These are phyloP conservation scores for Plectosphaerella sp. DNA, from an alignment of 2,329 filamentous ascomycete genomes.

Conservation along the genomic window DNA sequence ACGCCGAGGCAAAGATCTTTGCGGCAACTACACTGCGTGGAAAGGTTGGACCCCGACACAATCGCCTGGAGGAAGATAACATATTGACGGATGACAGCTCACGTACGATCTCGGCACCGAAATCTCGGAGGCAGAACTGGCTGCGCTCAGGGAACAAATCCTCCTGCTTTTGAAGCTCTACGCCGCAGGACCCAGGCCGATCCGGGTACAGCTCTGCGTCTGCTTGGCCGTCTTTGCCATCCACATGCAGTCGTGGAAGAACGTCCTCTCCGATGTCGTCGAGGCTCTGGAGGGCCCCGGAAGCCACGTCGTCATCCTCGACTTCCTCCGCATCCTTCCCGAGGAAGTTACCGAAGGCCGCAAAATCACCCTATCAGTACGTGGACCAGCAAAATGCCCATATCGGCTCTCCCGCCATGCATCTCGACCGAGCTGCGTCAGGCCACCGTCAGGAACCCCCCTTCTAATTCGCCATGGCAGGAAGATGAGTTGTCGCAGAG, in stretches of 20 bases:
- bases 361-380: constrained; percentile 98
- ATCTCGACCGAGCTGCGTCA: constrained; percentile 27
- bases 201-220: constrained; percentile 88
- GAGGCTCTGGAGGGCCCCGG: constrained; percentile 70
- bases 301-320: constrained; percentile 82
- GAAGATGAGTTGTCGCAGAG: constrained; percentile 89
- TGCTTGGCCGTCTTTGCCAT: constrained; percentile 93
- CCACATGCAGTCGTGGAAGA: constrained; percentile 93
- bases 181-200: constrained; percentile 75
- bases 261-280: constrained; percentile 81
- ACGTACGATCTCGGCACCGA: constrained; percentile 89
- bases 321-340: constrained; percentile 93
- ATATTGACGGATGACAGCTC: constrained; percentile 55
- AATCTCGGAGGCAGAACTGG: constrained; percentile 69
- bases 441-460: constrained; percentile 29
- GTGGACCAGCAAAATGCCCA: constrained; percentile 58
- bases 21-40: constrained; percentile 95
- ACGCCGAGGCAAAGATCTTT: constrained; percentile 86
- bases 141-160: constrained; percentile 77
- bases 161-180: constrained; percentile 77
- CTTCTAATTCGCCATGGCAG: constrained; percentile 56
- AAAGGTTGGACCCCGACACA: constrained; percentile 63
- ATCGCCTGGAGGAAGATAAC: background rate
- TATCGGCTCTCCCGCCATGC: constrained; percentile 29
- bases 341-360: constrained; percentile 99